Percentiles rank a stretch among this genome's conserved stretches.
phyloP scores from a whole-genome alignment of 371 early-diverging fungal species.

The Chytridium lagenaria region DNA sequence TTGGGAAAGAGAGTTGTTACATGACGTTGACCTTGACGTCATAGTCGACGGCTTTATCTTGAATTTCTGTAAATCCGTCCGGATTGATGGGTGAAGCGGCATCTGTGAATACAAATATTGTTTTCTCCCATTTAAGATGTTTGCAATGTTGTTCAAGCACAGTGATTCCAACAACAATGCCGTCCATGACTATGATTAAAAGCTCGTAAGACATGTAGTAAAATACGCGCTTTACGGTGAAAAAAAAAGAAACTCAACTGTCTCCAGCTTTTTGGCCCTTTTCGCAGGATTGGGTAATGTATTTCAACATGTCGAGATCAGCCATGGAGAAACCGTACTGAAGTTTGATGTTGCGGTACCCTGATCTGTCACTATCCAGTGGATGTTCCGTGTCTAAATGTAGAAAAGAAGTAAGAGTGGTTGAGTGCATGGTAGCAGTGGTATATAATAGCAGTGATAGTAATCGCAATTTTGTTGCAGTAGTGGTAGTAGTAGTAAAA shows the following conservation, averaged over 20 bases:
- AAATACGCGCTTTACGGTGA: constrained; percentile 36
- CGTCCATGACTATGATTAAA: constrained; percentile 69
- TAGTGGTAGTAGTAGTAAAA: too few relatives aligned
- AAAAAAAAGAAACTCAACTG: constrained; percentile 37
- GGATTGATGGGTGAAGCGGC: constrained; percentile 58
- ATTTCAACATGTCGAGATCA: constrained; percentile 41
- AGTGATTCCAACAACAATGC: constrained; percentile 66
- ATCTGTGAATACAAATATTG: constrained; percentile 70
- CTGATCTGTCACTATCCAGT: constrained; percentile 19
- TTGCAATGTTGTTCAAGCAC: constrained; percentile 64
- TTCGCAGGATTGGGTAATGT: constrained; percentile 40
- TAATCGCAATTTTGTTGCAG: too few relatives aligned
- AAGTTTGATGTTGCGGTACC: constrained; percentile 40
- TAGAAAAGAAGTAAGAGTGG: constrained; percentile 26
- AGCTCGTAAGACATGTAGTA: too few relatives aligned
- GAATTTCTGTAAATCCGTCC: constrained; percentile 55
- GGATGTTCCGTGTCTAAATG: constrained; percentile 42
- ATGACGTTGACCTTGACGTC: constrained; percentile 62
- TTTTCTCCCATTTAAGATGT: constrained; percentile 69
- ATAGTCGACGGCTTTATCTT: constrained; percentile 45
- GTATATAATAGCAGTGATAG: too few relatives aligned
- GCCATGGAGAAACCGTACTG: constrained; percentile 33
- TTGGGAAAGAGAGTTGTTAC: too few relatives aligned
- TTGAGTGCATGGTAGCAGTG: constrained; percentile 15
- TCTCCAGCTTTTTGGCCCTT: constrained; percentile 30